phyloP scores from a whole-genome alignment of 78 protist genomes.

The Isochrysis galbana region DNA sequence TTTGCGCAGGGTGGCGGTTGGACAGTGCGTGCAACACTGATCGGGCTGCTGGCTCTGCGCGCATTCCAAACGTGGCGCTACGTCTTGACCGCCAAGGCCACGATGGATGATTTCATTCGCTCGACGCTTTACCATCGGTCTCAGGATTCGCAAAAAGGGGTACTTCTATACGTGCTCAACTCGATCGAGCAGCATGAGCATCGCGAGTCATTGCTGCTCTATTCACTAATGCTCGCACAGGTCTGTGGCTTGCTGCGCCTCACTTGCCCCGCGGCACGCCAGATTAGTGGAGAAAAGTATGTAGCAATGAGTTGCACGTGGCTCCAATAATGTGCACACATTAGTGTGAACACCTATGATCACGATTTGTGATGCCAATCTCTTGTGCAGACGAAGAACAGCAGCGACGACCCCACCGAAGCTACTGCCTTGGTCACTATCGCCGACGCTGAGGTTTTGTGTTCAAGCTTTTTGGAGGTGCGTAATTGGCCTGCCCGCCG shows the following conservation, averaged over 20 bases:
- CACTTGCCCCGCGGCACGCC: too few species aligned
- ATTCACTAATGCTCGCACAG: background rate
- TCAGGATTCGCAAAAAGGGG: background rate
- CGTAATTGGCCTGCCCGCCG: too few species aligned
- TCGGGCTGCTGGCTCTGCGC: background rate
- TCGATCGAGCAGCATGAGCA: conserved; percentile 14
- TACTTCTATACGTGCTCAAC: background rate
- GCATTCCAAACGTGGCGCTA: background rate
- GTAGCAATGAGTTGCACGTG: too few species aligned
- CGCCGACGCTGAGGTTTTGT: background rate
- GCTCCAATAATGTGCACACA: too few species aligned
- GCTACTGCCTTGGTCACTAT: background rate
- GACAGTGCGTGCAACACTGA: background rate
- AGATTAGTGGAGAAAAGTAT: too few species aligned
- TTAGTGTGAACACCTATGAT: too few species aligned
- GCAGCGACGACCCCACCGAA: background rate
- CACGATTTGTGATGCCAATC: too few species aligned
- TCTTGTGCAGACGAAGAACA: too few species aligned
- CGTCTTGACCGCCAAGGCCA: background rate
- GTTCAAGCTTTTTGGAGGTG: background rate
- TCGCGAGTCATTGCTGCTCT: background rate
- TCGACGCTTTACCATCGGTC: background rate
- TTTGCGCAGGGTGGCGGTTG: background rate
- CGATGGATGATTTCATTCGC: background rate
- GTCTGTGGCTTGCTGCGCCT: background rate